phyloP scores from a whole-genome alignment of 176 grass and related monocot genomes.

The Chrysopogon serrulatus region DNA sequence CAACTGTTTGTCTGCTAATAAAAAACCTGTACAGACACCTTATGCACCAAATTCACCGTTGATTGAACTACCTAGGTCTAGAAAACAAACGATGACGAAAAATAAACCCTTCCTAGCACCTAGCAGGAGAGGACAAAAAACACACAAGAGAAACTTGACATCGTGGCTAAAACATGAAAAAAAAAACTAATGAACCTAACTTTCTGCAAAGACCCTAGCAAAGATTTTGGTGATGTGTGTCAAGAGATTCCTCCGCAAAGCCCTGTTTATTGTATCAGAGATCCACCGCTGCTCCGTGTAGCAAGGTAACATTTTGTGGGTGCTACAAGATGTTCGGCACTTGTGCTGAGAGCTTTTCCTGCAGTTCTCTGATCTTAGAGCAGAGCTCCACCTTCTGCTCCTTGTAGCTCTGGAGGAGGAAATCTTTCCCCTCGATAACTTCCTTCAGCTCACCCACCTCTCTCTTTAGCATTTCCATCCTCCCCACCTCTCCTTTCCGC shows the following conservation, averaged over 20 bases:
- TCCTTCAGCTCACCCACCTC: constrained; percentile 70
- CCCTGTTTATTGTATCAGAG: constrained; percentile 30
- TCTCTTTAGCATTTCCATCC: constrained; percentile 57
- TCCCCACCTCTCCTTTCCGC: constrained; percentile 42
- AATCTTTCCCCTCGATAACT: constrained; percentile 78
- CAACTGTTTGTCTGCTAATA: neutral
- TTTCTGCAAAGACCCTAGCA: constrained; percentile 33
- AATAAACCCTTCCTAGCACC: neutral
- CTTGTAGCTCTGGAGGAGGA: constrained; percentile 89
- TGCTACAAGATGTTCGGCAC: constrained; percentile 74
- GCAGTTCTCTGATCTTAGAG: constrained; percentile 75
- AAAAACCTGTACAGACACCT: constrained; percentile 21
- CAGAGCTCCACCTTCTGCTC: constrained; percentile 84
- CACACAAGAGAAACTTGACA: neutral
- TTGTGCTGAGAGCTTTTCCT: constrained; percentile 62
- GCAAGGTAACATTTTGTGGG: neutral
- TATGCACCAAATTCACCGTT: neutral
- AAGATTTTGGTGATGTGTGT: constrained; percentile 43
- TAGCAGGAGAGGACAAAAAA: neutral
- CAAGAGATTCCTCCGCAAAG: constrained; percentile 35
- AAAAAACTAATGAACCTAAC: neutral
- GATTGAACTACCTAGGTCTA: constrained; percentile 24
- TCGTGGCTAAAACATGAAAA: neutral
- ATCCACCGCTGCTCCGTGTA: constrained; percentile 45
- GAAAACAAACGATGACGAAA: neutral